A percentile compares a stretch with the other conserved stretches of the same genome.
phyloP scores from a whole-genome alignment of 2,329 filamentous ascomycete genomes.

The Cylindrodendrum hubeiense region DNA sequence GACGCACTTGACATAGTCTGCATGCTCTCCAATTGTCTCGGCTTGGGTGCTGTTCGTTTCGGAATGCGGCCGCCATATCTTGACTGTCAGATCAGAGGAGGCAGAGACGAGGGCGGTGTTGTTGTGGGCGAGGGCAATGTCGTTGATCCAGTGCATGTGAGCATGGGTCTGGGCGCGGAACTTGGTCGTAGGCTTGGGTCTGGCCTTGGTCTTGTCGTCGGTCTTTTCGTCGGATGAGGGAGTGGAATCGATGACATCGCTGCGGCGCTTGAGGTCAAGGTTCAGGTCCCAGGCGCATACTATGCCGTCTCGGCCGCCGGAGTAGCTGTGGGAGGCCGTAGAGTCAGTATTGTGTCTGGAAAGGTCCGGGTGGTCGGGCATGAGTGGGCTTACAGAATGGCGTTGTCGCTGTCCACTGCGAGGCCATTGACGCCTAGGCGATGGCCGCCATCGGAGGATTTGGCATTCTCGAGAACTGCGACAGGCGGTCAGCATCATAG shows the following conservation, averaged over 20 bases:
- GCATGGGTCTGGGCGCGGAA: slow-evolving; percentile 76
- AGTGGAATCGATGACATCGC: slow-evolving; percentile 44
- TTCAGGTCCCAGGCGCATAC: slow-evolving; percentile 96
- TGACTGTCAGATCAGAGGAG: slow-evolving; percentile 94
- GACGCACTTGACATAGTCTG: slow-evolving; percentile 96
- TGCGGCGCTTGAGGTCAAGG: slow-evolving; percentile 68
- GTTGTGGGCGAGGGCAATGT: slow-evolving; percentile 83
- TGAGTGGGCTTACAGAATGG: slow-evolving; percentile 78
- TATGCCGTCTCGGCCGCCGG: slow-evolving; percentile 92
- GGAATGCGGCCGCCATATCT: slow-evolving; percentile 86
- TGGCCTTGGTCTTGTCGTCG: slow-evolving; percentile 50
- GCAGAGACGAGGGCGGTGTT: slow-evolving; percentile 87
- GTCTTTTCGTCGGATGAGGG: slow-evolving; percentile 43
- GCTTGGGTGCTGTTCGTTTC: slow-evolving; percentile 63
- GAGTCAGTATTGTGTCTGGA: slow-evolving; percentile 30
- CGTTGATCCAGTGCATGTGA: slow-evolving; percentile 97
- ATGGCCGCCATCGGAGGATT: slow-evolving; percentile 79
- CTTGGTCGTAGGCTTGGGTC: slow-evolving; percentile 62
- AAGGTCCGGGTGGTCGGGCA: slow-evolving; percentile 14
- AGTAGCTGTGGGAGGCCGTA: slow-evolving; percentile 74
- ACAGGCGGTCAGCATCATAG: slow-evolving; percentile 12
- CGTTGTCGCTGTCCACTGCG: slow-evolving; percentile 84
- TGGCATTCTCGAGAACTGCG: slow-evolving; percentile 71
- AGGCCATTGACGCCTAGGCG: slow-evolving; percentile 95
- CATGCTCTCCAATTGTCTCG: slow-evolving; percentile 89